Conservation (phyloP, 2,329 filamentous ascomycete species). For the Orbilia blumenaviensis region DNA sequence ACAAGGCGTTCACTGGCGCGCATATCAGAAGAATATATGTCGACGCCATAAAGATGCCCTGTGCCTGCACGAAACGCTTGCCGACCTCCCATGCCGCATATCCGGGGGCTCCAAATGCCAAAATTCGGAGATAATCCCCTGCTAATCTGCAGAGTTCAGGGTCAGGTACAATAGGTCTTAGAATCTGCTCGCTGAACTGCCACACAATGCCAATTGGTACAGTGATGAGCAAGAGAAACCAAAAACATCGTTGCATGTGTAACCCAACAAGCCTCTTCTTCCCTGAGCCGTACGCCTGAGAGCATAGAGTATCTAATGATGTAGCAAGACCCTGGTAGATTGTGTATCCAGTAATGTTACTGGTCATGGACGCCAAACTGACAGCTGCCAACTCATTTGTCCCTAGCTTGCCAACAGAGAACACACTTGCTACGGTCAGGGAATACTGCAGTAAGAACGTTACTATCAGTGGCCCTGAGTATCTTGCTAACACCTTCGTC, state of each 20-base stretch:
- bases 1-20: constrained; percentile 78
- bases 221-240: constrained; percentile 76
- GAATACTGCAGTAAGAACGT: constrained; percentile 85
- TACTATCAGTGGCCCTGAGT: constrained; percentile 74
- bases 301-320: constrained; percentile 88
- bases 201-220: constrained; percentile 78
- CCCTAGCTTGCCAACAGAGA: constrained; percentile 79
- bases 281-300: constrained; percentile 92
- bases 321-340: constrained; percentile 83
- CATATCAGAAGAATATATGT: constrained; percentile 85
- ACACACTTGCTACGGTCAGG: constrained; percentile 81
- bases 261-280: constrained; percentile 87
- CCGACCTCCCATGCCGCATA: constrained; percentile 73
- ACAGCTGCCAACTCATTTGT: constrained; percentile 75
- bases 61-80: constrained; percentile 88
- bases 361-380: constrained; percentile 78
- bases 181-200: constrained; percentile 73
- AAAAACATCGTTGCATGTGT: constrained; percentile 82
- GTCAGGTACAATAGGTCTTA: constrained; percentile 76
- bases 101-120: constrained; percentile 73
- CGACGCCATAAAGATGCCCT: constrained; percentile 83
- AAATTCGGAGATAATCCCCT: constrained; percentile 76
- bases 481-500: constrained; percentile 78
- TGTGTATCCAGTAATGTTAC: constrained; percentile 79
- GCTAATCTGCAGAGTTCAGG: constrained; percentile 75